phyloP scores from a whole-genome alignment of 495 filamentous ascomycete genomes.

The Neurospora intermedia region DNA sequence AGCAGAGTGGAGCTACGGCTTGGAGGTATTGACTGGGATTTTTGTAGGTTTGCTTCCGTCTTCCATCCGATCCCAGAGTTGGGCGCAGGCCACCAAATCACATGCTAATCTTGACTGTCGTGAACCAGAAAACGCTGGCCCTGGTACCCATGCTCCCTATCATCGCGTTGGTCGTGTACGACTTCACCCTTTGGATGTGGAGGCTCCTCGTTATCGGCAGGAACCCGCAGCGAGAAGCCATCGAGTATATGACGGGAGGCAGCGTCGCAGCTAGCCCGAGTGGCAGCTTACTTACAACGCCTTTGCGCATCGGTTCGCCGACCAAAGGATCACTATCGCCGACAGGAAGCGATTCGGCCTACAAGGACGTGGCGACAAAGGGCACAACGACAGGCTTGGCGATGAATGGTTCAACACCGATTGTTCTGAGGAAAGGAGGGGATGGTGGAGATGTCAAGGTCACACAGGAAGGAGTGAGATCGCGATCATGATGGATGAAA shows the following conservation, averaged over 20 bases:
- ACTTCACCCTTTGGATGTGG: conserved; percentile 36
- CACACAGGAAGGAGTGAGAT: neutral
- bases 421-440: neutral
- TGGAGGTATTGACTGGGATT: conserved; percentile 14
- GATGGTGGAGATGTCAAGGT: neutral
- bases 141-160: conserved; percentile 19
- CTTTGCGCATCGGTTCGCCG: neutral
- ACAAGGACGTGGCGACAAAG: neutral
- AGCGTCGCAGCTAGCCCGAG: conserved; percentile 1
- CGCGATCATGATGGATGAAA: neutral
- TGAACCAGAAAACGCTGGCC: conserved; percentile 15
- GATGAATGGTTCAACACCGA: neutral
- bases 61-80: neutral
- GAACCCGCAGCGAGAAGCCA: conserved; percentile 1
- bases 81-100: neutral
- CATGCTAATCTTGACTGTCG: neutral
- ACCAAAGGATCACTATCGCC: neutral
- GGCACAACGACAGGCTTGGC: neutral
- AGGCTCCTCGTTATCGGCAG: conserved; percentile 18
- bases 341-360: neutral
- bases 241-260: conserved; percentile 1
- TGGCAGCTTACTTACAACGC: neutral
- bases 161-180: conserved; percentile 27
- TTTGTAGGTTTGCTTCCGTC: conserved; percentile 11
- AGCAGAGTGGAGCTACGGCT: conserved; percentile 8